Evolutionary conservation across 495 filamentous ascomycete species (phyloP).

Genomic region (Talaromyces stipitatus): DNA sequence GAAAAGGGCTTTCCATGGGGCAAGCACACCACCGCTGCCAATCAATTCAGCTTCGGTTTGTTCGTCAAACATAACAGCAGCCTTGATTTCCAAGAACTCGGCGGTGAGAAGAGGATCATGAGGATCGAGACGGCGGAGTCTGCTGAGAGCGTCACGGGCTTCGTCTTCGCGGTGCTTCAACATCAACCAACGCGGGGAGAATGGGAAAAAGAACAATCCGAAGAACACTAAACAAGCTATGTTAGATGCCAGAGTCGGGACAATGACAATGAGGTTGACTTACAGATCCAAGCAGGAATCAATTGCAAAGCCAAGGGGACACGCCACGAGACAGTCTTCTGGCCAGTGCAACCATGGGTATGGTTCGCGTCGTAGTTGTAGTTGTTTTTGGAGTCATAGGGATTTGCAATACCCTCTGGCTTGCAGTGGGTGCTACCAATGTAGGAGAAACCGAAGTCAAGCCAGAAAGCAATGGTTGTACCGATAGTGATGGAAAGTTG

Average conservation of each 20-base stretch:
- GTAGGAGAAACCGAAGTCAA: constrained; percentile 62
- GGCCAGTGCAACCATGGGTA: constrained; percentile 54
- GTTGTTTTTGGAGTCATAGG: constrained; percentile 17
- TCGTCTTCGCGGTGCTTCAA: constrained; percentile 75
- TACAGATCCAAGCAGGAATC: constrained; percentile 51
- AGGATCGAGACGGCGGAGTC: constrained; percentile 54
- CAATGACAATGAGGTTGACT: neutral
- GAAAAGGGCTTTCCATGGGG: constrained; percentile 46
- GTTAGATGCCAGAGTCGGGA: neutral
- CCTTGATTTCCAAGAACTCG: constrained; percentile 63
- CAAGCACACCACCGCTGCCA: constrained; percentile 45
- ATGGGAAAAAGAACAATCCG: constrained; percentile 68
- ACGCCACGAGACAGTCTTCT: constrained; percentile 35
- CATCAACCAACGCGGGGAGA: constrained; percentile 71
- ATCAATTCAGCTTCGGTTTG: constrained; percentile 39
- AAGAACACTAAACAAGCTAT: constrained; percentile 35
- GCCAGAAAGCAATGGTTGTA: constrained; percentile 59
- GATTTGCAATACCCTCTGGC: constrained; percentile 29
- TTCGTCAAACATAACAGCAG: constrained; percentile 45
- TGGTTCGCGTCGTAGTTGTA: constrained; percentile 43
- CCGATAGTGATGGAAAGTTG: constrained; percentile 79
- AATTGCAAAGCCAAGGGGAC: constrained; percentile 38
- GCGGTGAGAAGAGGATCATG: constrained; percentile 57
- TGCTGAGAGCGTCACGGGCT: constrained; percentile 51
- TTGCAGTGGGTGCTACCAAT: constrained; percentile 52